Conservation (phyloP, 805 yeast species). For the Candida pini region DNA sequence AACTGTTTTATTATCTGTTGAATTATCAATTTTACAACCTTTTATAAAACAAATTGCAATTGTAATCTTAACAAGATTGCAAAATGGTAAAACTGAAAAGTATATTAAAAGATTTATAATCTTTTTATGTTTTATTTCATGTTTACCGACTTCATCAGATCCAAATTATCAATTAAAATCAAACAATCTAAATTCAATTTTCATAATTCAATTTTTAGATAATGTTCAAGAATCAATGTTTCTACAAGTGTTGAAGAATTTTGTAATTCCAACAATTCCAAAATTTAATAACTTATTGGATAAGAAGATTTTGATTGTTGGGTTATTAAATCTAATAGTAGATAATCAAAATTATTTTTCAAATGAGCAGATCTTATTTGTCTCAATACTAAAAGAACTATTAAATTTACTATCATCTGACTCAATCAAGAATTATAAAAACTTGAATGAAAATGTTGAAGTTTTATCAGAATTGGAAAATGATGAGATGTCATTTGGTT, state of each 20-base stretch:
- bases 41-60: constrained; percentile 69
- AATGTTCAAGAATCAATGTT: constrained; percentile 62
- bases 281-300: constrained; percentile 36
- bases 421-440: constrained; percentile 29
- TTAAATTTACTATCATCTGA: constrained; percentile 31
- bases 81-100: constrained; percentile 75
- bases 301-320: constrained; percentile 43
- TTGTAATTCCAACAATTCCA: constrained; percentile 45
- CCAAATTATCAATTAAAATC: constrained; percentile 17
- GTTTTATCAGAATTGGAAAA: constrained; percentile 56
- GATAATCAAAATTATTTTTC: constrained; percentile 36
- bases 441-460: constrained; percentile 35
- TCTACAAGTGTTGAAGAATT: constrained; percentile 42
- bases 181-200: constrained; percentile 29
- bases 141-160: constrained; percentile 22
- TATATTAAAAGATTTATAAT: constrained; percentile 66
- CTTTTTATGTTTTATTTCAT: constrained; percentile 40
- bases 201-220: constrained; percentile 61
- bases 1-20: constrained; percentile 53
- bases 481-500: constrained; percentile 67
- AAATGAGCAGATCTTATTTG: constrained; percentile 33
- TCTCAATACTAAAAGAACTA: constrained; percentile 40
- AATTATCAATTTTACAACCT: constrained; percentile 41
- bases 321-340: constrained; percentile 39
- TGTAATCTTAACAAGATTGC: constrained; percentile 73